Evolutionary conservation across 2,329 filamentous ascomycete species (phyloP).

Genomic region (Neofusicoccum kwambonambiense): DNA sequence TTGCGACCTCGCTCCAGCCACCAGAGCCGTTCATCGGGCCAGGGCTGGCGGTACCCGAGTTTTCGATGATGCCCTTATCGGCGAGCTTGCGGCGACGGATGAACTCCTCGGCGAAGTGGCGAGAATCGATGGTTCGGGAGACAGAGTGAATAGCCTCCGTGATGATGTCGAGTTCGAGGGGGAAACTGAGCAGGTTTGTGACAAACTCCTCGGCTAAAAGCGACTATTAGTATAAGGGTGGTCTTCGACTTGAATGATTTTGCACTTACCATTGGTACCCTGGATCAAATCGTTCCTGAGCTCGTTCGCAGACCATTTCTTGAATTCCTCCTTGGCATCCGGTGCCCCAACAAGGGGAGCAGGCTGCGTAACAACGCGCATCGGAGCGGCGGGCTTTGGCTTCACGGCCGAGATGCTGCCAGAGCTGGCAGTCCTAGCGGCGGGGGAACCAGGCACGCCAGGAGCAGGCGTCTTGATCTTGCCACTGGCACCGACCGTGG

Average conservation of each 20-base stretch:
- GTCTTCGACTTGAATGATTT: slow-evolving; percentile 12
- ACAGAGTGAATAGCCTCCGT: slow-evolving; percentile 85
- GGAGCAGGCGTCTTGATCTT: slow-evolving; percentile 77
- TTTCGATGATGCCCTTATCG: slow-evolving; percentile 84
- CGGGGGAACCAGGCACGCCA: slow-evolving; percentile 48
- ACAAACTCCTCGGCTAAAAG: slow-evolving; percentile 75
- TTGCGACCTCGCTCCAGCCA: slow-evolving; percentile 96
- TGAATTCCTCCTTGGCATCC: slow-evolving; percentile 84
- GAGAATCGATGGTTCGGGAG: slow-evolving; percentile 86
- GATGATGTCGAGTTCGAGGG: slow-evolving; percentile 76
- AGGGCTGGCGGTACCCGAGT: slow-evolving; percentile 57
- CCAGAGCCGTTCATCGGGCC: slow-evolving; percentile 51
- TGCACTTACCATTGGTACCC: slow-evolving; percentile 62
- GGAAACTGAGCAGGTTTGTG: slow-evolving; percentile 70
- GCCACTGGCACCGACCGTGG: slow-evolving; percentile 89
- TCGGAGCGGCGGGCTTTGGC: slow-evolving; percentile 55
- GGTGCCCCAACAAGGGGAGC: slow-evolving; percentile 49
- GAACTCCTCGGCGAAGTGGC: slow-evolving; percentile 92
- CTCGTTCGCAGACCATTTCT: slow-evolving; percentile 84
- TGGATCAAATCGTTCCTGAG: slow-evolving; percentile 71
- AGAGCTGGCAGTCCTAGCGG: slow-evolving; percentile 48
- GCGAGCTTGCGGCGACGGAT: slow-evolving; percentile 89
- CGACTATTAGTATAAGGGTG: slow-evolving; percentile 24
- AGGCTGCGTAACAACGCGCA: slow-evolving; percentile 43
- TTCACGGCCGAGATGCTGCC: slow-evolving; percentile 44